Evolutionary conservation across 306 rosid genomes (phyloP).

Genomic region (Oxytropis ochrocephala): DNA sequence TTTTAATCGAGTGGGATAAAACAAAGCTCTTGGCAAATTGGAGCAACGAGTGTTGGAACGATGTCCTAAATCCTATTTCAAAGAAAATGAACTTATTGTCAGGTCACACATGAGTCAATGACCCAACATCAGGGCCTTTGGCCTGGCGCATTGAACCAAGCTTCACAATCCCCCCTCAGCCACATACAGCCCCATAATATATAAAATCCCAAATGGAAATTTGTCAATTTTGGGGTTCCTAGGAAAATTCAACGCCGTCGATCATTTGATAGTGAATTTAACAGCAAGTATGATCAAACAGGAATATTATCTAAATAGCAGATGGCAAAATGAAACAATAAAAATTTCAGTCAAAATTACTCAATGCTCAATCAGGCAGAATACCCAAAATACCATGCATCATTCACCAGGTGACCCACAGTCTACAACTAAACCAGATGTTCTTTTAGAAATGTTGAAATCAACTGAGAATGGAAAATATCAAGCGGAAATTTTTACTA

Average conservation of each 20-base stretch:
- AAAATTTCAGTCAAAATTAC: slow-evolving; percentile 21
- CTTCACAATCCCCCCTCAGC: no score
- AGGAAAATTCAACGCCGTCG: background rate
- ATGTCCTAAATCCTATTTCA: no score
- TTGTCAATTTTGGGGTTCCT: background rate
- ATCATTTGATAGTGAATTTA: background rate
- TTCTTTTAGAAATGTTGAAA: slow-evolving; percentile 11
- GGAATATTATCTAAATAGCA: background rate
- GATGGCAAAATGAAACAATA: background rate
- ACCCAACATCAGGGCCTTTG: no score
- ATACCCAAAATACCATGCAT: slow-evolving; percentile 4
- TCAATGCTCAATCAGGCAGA: slow-evolving; percentile 2
- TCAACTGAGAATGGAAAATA: background rate
- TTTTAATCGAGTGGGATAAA: no score
- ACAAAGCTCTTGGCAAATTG: no score
- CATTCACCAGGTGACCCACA: background rate
- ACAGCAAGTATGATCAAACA: background rate
- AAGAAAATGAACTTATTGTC: no score
- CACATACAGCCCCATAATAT: no score
- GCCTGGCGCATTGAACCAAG: no score
- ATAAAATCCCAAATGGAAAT: no score
- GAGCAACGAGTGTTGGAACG: no score
- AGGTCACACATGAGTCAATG: no score
- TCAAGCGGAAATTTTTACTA: background rate
- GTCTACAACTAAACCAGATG: slow-evolving; percentile 10